Percentiles rank a stretch among this genome's conserved stretches.
Conservation (phyloP, 768 basidiomycete species). For the Lyophyllum decastes region DNA sequence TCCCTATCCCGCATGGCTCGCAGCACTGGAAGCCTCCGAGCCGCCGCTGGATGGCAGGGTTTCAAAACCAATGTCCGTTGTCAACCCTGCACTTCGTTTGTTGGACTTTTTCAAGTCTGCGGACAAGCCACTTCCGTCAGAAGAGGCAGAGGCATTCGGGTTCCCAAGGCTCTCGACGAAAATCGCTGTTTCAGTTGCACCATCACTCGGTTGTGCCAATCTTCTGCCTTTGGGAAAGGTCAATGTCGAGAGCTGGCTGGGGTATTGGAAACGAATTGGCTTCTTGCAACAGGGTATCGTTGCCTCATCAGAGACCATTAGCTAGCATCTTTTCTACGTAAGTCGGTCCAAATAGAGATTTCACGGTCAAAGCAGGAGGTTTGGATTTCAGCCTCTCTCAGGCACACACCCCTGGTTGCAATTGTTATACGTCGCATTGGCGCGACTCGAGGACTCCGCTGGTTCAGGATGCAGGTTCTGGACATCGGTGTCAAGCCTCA, state of each 20-base stretch:
- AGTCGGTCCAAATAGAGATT: too few species aligned
- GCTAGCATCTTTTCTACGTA: too few species aligned
- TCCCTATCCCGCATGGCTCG: conserved; percentile 31
- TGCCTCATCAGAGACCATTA: neutral
- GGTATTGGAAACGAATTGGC: conserved; percentile 8
- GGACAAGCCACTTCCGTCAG: conserved; percentile 7
- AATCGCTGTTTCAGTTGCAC: neutral
- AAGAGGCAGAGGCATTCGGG: conserved; percentile 23
- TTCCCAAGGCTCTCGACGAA: conserved; percentile 18
- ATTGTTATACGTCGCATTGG: too few species aligned
- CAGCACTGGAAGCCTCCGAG: conserved; percentile 21
- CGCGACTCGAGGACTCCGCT: too few species aligned
- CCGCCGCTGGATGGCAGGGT: neutral
- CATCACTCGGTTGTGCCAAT: neutral
- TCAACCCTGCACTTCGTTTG: conserved; percentile 28
- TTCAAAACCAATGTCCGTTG: conserved; percentile 2
- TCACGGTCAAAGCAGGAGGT: too few species aligned
- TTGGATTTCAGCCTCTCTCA: too few species aligned
- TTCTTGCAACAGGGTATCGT: neutral
- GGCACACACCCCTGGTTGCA: too few species aligned
- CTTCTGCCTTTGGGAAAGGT: conserved; percentile 1
- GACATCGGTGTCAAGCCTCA: too few species aligned
- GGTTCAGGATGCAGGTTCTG: too few species aligned
- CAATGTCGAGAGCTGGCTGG: neutral
- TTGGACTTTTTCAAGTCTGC: conserved; percentile 28